Conservation (phyloP, 179 eudicot genomes). For the Corrigiola litoralis region DNA sequence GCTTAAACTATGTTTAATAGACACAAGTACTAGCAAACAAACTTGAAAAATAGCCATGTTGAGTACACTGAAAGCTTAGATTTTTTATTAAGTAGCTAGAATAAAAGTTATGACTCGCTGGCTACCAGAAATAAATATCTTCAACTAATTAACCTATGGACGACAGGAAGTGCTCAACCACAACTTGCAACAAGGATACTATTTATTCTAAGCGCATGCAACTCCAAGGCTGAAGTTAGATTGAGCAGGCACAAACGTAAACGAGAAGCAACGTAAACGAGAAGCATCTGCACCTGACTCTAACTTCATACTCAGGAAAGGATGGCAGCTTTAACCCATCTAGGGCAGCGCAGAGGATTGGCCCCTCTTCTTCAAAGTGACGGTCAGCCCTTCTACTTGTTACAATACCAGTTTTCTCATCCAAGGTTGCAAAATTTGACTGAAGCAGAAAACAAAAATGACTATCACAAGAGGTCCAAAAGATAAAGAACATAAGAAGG, state of each 20-base stretch:
- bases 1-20: not conserved
- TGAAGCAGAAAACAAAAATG: slow-evolving; percentile 27
- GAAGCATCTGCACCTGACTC: slow-evolving; percentile 73
- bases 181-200: not conserved
- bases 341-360: slow-evolving; percentile 84
- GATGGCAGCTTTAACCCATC: slow-evolving; percentile 91
- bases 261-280: slow-evolving; percentile 13
- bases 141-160: not conserved
- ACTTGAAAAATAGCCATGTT: too few species aligned
- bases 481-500: not conserved
- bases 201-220: not conserved
- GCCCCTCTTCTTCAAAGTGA: slow-evolving; percentile 99
- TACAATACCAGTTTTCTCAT: slow-evolving; percentile 78
- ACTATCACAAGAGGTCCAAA: not conserved
- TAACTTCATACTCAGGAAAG: slow-evolving; percentile 81
- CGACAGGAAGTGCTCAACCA: not conserved
- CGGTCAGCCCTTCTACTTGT: slow-evolving; percentile 95
- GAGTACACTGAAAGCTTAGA: not conserved
- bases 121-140: not conserved
- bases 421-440: slow-evolving; percentile 96
- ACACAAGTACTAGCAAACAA: too few species aligned
- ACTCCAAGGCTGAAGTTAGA: not conserved
- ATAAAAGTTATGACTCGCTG: not conserved
- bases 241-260: too few species aligned
- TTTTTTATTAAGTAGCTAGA: not conserved